Conservation (phyloP, 768 basidiomycete genomes). For the Kwoniella newhampshirensis region DNA sequence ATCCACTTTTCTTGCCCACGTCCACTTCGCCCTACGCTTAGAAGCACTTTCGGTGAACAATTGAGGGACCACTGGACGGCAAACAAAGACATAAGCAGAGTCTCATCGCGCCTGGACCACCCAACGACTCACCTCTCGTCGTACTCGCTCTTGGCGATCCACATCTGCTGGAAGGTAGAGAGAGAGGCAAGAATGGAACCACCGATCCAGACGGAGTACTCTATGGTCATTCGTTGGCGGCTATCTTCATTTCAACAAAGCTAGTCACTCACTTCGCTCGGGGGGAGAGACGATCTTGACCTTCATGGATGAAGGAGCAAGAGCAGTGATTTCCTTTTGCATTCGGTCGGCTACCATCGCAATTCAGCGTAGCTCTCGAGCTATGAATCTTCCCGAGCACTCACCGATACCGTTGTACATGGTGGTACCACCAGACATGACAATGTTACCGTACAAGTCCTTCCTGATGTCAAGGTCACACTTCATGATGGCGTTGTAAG, state of each 20-base stretch:
- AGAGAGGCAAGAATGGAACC: slow-evolving; percentile 68
- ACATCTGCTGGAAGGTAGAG: slow-evolving; percentile 94
- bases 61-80: slow-evolving; percentile 51
- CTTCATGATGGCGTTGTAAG: slow-evolving; percentile 67
- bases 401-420: slow-evolving; percentile 87
- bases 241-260: slow-evolving; percentile 6
- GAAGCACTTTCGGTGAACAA: slow-evolving; percentile 55
- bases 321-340: slow-evolving; percentile 85
- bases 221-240: too few species aligned
- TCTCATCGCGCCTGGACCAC: background rate
- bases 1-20: background rate
- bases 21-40: slow-evolving; percentile 28
- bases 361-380: slow-evolving; percentile 15
- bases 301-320: slow-evolving; percentile 88
- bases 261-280: slow-evolving; percentile 62
- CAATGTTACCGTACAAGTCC: slow-evolving; percentile 71
- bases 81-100: background rate
- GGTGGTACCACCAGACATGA: slow-evolving; percentile 85
- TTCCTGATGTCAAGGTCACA: slow-evolving; percentile 69
- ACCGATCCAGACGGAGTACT: slow-evolving; percentile 91
- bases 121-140: slow-evolving; percentile 58
- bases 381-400: too few species aligned
- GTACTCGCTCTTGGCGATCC: slow-evolving; percentile 74
- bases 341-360: slow-evolving; percentile 86
- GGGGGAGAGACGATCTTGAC: slow-evolving; percentile 92